These are phyloP conservation scores for Penicillium lividum DNA, from an alignment of 495 filamentous ascomycete genomes.

Conservation along the genomic window DNA sequence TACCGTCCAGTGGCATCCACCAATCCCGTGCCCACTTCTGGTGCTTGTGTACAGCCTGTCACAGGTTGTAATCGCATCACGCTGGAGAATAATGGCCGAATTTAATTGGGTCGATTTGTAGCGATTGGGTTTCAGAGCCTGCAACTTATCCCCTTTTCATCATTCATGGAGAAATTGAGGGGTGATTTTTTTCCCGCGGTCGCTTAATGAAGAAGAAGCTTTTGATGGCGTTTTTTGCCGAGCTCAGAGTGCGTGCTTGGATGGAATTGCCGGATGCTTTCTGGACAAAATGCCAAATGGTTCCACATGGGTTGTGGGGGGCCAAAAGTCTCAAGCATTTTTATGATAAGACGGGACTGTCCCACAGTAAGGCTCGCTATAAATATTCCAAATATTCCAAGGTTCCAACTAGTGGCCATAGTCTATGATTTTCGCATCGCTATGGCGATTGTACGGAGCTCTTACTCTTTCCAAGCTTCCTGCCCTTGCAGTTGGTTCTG, in stretches of 20 bases:
- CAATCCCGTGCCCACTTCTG: too few relatives aligned
- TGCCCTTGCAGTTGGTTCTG: constrained; percentile 16
- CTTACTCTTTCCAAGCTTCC: background rate
- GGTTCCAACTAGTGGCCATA: too few relatives aligned
- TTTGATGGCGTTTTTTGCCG: background rate
- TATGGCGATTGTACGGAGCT: background rate
- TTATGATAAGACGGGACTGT: too few relatives aligned
- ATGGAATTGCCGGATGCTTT: background rate
- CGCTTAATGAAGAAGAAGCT: background rate
- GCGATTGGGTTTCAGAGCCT: background rate
- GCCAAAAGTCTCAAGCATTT: too few relatives aligned
- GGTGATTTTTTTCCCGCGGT: background rate
- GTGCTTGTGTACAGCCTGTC: constrained; percentile 8
- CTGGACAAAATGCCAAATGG: background rate
- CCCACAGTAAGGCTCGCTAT: background rate
- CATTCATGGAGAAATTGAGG: background rate
- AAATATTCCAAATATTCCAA: background rate
- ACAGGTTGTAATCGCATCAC: constrained; percentile 10
- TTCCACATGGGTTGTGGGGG: background rate
- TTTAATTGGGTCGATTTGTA: background rate
- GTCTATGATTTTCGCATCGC: background rate
- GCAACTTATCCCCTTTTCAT: background rate
- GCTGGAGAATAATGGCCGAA: constrained; percentile 2
- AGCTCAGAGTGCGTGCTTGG: background rate
- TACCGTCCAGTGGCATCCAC: background rate